These are phyloP conservation scores for Phalaenopsis hybrid DNA, from an alignment of 116 monocot genomes.

Conservation along the genomic window DNA sequence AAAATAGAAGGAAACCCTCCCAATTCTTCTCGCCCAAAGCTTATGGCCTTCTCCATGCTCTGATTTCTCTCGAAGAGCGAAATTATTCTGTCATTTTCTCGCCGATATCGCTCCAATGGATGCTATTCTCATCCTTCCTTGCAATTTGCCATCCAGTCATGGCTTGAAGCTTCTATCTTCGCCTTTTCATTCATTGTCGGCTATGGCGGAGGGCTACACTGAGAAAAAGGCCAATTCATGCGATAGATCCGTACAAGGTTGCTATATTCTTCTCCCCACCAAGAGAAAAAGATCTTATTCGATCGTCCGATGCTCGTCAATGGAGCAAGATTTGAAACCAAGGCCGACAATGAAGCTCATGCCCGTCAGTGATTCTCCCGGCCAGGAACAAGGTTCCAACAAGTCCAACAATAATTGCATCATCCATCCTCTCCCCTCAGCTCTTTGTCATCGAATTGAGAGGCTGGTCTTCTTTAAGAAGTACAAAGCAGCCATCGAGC, in stretches of 20 bases:
- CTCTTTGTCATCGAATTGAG: slow-evolving; percentile 42
- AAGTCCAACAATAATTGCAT: not conserved
- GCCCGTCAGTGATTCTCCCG: slow-evolving; percentile 3
- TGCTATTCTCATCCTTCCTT: slow-evolving; percentile 10
- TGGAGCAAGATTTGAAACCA: slow-evolving; percentile 25
- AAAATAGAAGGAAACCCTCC: not conserved
- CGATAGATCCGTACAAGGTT: not conserved
- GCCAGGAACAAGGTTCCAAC: not conserved
- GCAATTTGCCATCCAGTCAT: not conserved
- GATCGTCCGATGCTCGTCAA: slow-evolving; percentile 24
- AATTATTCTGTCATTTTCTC: not conserved
- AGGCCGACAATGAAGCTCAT: slow-evolving; percentile 26
- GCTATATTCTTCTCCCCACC: not conserved
- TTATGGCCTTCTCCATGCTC: not conserved
- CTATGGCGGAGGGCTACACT: not conserved
- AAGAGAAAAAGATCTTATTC: slow-evolving; percentile 12
- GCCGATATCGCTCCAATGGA: slow-evolving; percentile 16
- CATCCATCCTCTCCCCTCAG: not conserved
- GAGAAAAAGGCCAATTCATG: slow-evolving; percentile 13
- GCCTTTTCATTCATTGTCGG: not conserved
- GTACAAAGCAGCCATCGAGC: slow-evolving; percentile 61
- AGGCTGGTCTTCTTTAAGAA: slow-evolving; percentile 44
- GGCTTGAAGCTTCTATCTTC: not conserved
- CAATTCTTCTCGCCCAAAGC: not conserved
- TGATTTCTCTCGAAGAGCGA: not conserved